Conservation (phyloP, 345 rosid species). For the Euclidium syriacum region DNA sequence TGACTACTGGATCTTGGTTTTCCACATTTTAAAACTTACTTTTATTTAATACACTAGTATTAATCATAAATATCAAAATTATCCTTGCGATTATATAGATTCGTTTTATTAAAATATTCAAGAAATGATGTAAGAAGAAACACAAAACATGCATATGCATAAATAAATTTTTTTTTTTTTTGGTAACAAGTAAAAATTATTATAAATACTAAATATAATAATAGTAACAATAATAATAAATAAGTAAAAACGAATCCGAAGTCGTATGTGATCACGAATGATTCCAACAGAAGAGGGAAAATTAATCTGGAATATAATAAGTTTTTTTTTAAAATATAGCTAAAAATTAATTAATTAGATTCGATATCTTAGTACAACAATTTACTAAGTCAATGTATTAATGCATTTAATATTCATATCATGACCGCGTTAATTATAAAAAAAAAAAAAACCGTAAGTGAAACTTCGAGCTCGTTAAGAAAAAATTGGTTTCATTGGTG, state of each 20-base stretch:
- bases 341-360: background rate
- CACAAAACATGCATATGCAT: background rate
- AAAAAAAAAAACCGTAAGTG: background rate
- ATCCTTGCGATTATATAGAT: background rate
- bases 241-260: background rate
- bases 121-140: background rate
- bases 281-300: background rate
- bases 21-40: too few relatives aligned
- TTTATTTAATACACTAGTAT: too few relatives aligned
- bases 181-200: too few relatives aligned
- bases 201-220: too few relatives aligned
- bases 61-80: background rate
- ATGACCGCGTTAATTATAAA: background rate
- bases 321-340: background rate
- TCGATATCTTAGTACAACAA: background rate
- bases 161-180: too few relatives aligned
- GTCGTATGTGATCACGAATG: background rate
- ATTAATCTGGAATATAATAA: background rate
- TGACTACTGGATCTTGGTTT: too few relatives aligned
- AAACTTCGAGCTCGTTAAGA: background rate
- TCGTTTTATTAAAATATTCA: background rate
- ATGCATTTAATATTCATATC: background rate
- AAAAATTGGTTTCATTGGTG: background rate
- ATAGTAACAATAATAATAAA: background rate
- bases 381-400: slow-evolving; percentile 4